Evolutionary conservation across 2,329 filamentous ascomycete genomes (phyloP).

Genomic region (Massarina eburnea): DNA sequence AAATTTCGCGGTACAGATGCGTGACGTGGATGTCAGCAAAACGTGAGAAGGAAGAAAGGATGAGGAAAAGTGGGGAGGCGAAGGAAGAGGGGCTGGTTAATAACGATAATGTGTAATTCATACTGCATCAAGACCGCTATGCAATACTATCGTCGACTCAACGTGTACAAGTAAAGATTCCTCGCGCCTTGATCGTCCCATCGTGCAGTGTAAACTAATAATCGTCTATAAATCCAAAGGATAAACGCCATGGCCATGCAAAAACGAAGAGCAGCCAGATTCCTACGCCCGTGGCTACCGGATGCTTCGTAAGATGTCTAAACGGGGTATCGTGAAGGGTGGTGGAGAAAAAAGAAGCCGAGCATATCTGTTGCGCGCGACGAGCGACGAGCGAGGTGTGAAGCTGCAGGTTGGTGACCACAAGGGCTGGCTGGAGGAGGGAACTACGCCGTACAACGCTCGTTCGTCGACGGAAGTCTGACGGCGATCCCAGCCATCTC

Average conservation of each 20-base stretch:
- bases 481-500: neutral
- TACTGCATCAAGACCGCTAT: neutral
- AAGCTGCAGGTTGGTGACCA: neutral
- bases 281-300: slow-evolving; percentile 12
- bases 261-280: slow-evolving; percentile 6
- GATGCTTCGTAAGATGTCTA: slow-evolving; percentile 5
- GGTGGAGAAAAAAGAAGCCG: slow-evolving; percentile 4
- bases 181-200: neutral
- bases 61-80: neutral
- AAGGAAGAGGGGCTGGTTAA: neutral
- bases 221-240: neutral
- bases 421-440: neutral
- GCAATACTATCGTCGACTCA: neutral
- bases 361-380: neutral
- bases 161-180: neutral
- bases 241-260: slow-evolving; percentile 17
- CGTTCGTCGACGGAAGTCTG: neutral
- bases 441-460: neutral
- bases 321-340: slow-evolving; percentile 21
- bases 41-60: neutral
- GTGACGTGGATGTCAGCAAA: too few species aligned
- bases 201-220: neutral
- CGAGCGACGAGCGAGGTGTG: too few species aligned
- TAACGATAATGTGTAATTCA: neutral
- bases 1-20: too few species aligned